These are phyloP conservation scores for Mycena filopes DNA, from an alignment of 768 basidiomycete species.

Conservation along the genomic window DNA sequence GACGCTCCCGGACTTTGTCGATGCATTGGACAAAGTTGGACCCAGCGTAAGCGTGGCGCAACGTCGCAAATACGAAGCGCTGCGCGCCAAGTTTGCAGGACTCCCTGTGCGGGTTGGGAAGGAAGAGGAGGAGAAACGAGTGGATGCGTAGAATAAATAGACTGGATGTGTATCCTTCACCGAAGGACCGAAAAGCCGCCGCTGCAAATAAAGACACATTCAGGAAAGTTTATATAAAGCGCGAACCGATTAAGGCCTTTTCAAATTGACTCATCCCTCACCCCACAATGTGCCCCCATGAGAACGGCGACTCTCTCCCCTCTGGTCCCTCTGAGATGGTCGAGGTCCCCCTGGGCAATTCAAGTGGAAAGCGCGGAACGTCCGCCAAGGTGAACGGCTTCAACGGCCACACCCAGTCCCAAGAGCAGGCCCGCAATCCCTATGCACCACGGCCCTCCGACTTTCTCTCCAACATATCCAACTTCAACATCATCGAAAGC, in stretches of 20 bases:
- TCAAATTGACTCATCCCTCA: too few relatives aligned
- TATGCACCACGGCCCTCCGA: conserved; percentile 93
- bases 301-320: conserved; percentile 60
- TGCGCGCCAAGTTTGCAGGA: conserved; percentile 87
- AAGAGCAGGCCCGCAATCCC: conserved; percentile 69
- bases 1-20: conserved; percentile 71
- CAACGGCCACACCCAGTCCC: conserved; percentile 44
- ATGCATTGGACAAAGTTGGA: conserved; percentile 81
- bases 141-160: conserved; percentile 31
- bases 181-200: conserved; percentile 21
- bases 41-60: conserved; percentile 89
- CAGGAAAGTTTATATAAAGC: conserved; percentile 5
- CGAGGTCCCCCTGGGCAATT: conserved; percentile 65
- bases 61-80: conserved; percentile 82
- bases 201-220: conserved; percentile 7
- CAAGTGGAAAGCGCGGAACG: conserved; percentile 58
- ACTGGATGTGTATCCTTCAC: neutral
- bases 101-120: conserved; percentile 65
- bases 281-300: conserved; percentile 74
- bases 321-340: conserved; percentile 74
- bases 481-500: conserved; percentile 97
- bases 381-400: conserved; percentile 47
- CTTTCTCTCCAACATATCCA: conserved; percentile 91
- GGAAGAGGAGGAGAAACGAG: conserved; percentile 49
- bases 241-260: neutral